Evolutionary conservation across 768 basidiomycete species (phyloP).

Genomic region (Sporobolomyces phaffii): DNA sequence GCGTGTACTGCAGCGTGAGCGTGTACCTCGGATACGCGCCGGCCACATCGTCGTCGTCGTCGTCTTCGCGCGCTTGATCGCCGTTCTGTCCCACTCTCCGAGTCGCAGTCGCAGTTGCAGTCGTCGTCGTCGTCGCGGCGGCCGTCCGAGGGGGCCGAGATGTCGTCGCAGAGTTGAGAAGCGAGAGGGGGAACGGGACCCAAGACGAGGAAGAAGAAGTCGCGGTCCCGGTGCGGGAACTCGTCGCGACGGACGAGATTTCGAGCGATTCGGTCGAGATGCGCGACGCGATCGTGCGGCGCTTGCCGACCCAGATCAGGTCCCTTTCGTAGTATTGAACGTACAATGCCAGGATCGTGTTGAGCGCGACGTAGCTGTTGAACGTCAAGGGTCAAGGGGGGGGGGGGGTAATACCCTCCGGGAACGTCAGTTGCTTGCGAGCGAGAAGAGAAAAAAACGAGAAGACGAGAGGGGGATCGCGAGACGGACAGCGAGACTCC

Average conservation of each 20-base stretch:
- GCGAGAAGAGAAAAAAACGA: too few relatives aligned
- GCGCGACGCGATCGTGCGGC: conserved; percentile 81
- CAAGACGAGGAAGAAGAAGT: conserved; percentile 13
- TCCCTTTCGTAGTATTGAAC: conserved; percentile 79
- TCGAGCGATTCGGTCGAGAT: conserved; percentile 31
- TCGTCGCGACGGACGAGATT: conserved; percentile 19
- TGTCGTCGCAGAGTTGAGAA: neutral
- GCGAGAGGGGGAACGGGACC: conserved; percentile 29
- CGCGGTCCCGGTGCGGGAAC: neutral
- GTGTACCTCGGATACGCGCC: conserved; percentile 34
- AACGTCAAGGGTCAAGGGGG: too few relatives aligned
- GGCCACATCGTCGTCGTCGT: too few relatives aligned
- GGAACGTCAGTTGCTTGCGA: too few relatives aligned
- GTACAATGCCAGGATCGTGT: conserved; percentile 67
- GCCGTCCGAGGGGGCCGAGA: neutral
- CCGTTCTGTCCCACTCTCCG: too few relatives aligned
- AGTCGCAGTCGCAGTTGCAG: too few relatives aligned
- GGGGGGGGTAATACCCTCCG: too few relatives aligned
- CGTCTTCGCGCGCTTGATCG: too few relatives aligned
- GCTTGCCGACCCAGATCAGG: conserved; percentile 78
- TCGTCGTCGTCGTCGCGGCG: neutral
- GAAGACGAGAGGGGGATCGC: neutral
- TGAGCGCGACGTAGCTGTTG: conserved; percentile 69
- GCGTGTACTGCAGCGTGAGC: conserved; percentile 14
- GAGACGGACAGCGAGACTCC: conserved; percentile 68